Percentiles rank a stretch among this genome's conserved stretches.
Conservation (phyloP, 2,329 filamentous ascomycete species). For the Bipolaris victoriae region DNA sequence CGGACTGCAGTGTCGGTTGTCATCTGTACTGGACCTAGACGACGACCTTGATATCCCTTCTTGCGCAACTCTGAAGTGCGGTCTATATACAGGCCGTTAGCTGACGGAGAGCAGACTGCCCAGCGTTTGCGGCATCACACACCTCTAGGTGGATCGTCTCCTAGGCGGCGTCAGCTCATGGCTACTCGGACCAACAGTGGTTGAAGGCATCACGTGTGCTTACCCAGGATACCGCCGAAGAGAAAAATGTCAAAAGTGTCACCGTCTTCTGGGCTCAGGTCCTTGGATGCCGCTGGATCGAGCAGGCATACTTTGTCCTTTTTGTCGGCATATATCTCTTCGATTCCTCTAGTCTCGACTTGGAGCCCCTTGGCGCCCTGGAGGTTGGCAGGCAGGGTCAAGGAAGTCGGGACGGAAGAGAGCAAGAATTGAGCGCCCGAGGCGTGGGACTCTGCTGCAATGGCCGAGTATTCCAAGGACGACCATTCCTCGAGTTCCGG, state of each 20-base stretch:
- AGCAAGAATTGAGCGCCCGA: conserved; percentile 75
- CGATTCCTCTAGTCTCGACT: conserved; percentile 78
- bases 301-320: conserved; percentile 85
- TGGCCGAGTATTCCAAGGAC: conserved; percentile 86
- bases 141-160: conserved; percentile 94
- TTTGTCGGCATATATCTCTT: conserved; percentile 75
- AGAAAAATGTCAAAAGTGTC: conserved; percentile 86
- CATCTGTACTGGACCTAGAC: conserved; percentile 94
- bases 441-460: conserved; percentile 78
- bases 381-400: conserved; percentile 67
- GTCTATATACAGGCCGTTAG: conserved; percentile 61
- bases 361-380: conserved; percentile 66
- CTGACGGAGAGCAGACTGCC: conserved; percentile 2
- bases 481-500: conserved; percentile 94
- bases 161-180: conserved; percentile 55
- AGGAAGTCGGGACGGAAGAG: conserved; percentile 74
- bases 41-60: conserved; percentile 87
- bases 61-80: conserved; percentile 93
- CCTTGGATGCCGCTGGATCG: conserved; percentile 81
- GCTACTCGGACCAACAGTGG: not conserved
- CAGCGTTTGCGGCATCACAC: conserved; percentile 41
- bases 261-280: conserved; percentile 83
- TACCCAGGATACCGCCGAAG: conserved; percentile 95
- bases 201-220: conserved; percentile 27
- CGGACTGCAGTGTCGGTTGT: conserved; percentile 96